Conservation (phyloP, 116 monocot genomes). For the Dioscorea cayenensis region DNA sequence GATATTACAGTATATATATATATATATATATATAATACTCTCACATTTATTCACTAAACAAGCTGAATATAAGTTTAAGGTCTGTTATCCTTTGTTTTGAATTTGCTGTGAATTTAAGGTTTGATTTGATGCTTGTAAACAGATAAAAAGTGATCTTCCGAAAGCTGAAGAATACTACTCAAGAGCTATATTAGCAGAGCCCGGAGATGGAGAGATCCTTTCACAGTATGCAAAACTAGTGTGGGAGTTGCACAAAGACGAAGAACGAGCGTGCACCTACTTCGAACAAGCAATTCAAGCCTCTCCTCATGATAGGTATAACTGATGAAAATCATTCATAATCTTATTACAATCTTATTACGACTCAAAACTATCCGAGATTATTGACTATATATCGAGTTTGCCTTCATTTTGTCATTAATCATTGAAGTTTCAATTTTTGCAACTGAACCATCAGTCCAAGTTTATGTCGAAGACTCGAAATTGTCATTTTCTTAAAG, state of each 20-base stretch:
- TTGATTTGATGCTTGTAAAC: neutral
- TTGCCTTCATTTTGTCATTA: neutral
- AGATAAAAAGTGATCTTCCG: slow-evolving; percentile 48
- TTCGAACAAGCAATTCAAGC: slow-evolving; percentile 62
- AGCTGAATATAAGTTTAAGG: neutral
- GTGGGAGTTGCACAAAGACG: slow-evolving; percentile 66
- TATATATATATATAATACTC: too few species aligned
- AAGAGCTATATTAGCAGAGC: slow-evolving; percentile 78
- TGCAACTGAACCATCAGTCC: too few species aligned
- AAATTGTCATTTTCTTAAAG: too few species aligned
- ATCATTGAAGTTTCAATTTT: neutral
- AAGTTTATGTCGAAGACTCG: too few species aligned
- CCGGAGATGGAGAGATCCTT: slow-evolving; percentile 65
- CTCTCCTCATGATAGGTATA: slow-evolving; percentile 61
- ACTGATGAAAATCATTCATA: neutral
- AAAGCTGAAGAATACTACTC: slow-evolving; percentile 57
- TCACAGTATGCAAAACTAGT: slow-evolving; percentile 68
- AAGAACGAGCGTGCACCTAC: slow-evolving; percentile 59
- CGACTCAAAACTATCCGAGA: too few species aligned
- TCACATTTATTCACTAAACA: slow-evolving; percentile 21
- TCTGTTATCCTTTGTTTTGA: neutral
- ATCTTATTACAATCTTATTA: too few species aligned
- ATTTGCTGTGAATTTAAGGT: too few species aligned
- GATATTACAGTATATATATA: too few species aligned
- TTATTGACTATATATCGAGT: too few species aligned